phyloP scores from a whole-genome alignment of 2,329 filamentous ascomycete genomes.

The Nemania sp. region DNA sequence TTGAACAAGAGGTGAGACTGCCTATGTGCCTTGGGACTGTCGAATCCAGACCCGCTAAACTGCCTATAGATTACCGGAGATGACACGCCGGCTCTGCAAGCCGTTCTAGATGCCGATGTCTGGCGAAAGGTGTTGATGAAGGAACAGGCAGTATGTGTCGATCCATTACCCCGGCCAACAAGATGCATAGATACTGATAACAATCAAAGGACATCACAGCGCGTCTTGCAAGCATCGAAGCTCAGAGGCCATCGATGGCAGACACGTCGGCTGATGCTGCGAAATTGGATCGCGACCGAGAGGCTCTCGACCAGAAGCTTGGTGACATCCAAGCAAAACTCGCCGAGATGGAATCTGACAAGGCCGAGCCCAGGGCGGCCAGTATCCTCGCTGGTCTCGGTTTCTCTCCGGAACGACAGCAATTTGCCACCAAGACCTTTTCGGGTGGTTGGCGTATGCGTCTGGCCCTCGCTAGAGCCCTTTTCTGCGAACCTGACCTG shows the following conservation, averaged over 20 bases:
- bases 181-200: slow-evolving; percentile 39
- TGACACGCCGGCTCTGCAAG: slow-evolving; percentile 92
- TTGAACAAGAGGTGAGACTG: slow-evolving; percentile 85
- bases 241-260: slow-evolving; percentile 76
- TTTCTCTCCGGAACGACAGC: slow-evolving; percentile 91
- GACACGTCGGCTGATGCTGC: slow-evolving; percentile 91
- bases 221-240: slow-evolving; percentile 77
- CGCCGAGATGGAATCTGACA: slow-evolving; percentile 98
- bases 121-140: slow-evolving; percentile 94
- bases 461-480: slow-evolving; percentile 86
- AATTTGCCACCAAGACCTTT: slow-evolving; percentile 94
- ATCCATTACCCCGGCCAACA: background rate
- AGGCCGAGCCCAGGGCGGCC: slow-evolving; percentile 91
- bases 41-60: slow-evolving; percentile 29
- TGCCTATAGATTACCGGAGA: slow-evolving; percentile 78
- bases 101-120: slow-evolving; percentile 94
- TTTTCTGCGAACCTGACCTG: slow-evolving; percentile 97
- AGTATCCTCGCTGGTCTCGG: slow-evolving; percentile 96
- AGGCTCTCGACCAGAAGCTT: slow-evolving; percentile 87
- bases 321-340: slow-evolving; percentile 91
- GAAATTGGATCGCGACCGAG: slow-evolving; percentile 82
- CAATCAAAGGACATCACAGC: slow-evolving; percentile 71
- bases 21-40: background rate
- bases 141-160: slow-evolving; percentile 74
- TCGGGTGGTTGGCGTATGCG: slow-evolving; percentile 99